Conservation (phyloP, 176 grass and related monocot genomes). For the Elaeis guineensis region DNA sequence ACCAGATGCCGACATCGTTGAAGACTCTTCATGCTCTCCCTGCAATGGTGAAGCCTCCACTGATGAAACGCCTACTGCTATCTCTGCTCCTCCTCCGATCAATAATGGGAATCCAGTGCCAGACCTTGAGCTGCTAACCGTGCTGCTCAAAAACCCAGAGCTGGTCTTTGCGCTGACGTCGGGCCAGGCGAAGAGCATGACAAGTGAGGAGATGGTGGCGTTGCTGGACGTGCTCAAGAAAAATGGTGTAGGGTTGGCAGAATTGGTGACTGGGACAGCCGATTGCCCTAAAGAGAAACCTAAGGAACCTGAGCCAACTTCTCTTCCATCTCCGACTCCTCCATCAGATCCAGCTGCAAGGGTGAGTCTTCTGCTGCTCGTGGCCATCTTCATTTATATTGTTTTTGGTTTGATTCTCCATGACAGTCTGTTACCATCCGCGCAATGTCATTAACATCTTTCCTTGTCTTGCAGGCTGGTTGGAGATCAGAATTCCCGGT, state of each 20-base stretch:
- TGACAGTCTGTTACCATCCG: no score
- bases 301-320: conserved; percentile 33
- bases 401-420: no score
- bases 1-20: conserved; percentile 38
- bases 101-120: conserved; percentile 27
- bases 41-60: conserved; percentile 6
- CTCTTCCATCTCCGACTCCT: conserved; percentile 88
- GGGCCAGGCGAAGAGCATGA: conserved; percentile 30
- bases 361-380: conserved; percentile 29
- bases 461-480: conserved; percentile 27
- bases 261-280: conserved; percentile 37
- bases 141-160: conserved; percentile 88
- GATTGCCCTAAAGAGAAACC: conserved; percentile 10
- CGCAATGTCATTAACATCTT: background rate
- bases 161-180: conserved; percentile 90
- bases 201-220: conserved; percentile 54
- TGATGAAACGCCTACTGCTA: conserved; percentile 19
- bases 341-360: conserved; percentile 44
- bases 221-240: conserved; percentile 86
- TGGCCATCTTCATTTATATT: no score
- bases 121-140: conserved; percentile 80
- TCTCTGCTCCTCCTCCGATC: conserved; percentile 23
- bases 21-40: background rate
- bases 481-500: conserved; percentile 54
- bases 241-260: conserved; percentile 54